A percentile compares a stretch with the other conserved stretches of the same genome.
Evolutionary conservation across 1,284 basidiomycete species (phyloP).

Genomic region (Fistulina hepatica): DNA sequence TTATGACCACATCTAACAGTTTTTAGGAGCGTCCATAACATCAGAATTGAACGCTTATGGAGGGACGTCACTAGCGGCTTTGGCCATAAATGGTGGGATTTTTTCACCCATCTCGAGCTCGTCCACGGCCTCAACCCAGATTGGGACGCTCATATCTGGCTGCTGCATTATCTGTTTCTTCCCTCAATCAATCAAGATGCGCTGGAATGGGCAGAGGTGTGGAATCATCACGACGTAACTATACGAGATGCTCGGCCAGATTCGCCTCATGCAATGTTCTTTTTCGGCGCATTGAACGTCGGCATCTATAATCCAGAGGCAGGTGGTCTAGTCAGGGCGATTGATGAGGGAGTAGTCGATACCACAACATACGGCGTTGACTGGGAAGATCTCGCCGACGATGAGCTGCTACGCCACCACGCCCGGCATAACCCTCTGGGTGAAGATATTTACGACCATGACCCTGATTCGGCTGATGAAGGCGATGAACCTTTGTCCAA

Average conservation of each 20-base stretch:
- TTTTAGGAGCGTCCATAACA: constrained; percentile 22
- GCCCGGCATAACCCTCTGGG: no score
- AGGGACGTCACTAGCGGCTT: constrained; percentile 17
- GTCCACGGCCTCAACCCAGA: constrained; percentile 10
- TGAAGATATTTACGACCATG: no score
- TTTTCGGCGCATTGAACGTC: constrained; percentile 7
- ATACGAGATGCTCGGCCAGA: not conserved
- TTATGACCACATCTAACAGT: not conserved
- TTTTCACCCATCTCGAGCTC: constrained; percentile 17
- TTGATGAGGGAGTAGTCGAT: constrained; percentile 1
- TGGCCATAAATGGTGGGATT: constrained; percentile 18
- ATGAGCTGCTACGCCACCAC: no score
- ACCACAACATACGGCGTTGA: constrained; percentile 7
- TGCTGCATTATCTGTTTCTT: constrained; percentile 8
- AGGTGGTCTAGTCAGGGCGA: not conserved
- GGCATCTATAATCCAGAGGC: constrained; percentile 7
- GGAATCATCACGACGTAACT: constrained; percentile 9
- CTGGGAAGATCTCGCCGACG: no score
- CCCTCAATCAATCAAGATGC: constrained; percentile 6
- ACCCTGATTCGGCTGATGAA: no score
- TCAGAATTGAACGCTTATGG: constrained; percentile 28
- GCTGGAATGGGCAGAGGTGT: constrained; percentile 10
- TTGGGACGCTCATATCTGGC: constrained; percentile 8
- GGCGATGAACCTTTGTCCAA: no score
- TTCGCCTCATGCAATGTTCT: constrained; percentile 5